Percentiles rank a stretch among this genome's conserved stretches.
phyloP scores from a whole-genome alignment of 2,329 filamentous ascomycete species.

The Fusarium piperis region DNA sequence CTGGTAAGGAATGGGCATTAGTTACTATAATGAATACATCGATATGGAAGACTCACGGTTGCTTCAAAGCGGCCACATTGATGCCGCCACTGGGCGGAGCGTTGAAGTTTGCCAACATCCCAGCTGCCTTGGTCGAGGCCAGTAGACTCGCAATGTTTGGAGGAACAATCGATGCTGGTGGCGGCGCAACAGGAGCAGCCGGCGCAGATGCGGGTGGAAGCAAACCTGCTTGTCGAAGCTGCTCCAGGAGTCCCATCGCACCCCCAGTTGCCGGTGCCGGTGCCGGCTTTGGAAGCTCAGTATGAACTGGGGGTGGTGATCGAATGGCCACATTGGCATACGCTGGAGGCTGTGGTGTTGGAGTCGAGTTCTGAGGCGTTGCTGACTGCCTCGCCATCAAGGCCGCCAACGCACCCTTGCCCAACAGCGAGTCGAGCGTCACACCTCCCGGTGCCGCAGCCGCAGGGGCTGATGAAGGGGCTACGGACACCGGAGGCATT shows the following conservation, averaged over 20 bases:
- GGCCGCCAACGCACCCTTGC: conserved; percentile 67
- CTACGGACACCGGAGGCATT: conserved; percentile 49
- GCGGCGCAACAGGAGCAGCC: conserved; percentile 45
- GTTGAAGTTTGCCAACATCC: conserved; percentile 37
- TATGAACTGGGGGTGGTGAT: conserved; percentile 59
- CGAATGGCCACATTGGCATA: conserved; percentile 54
- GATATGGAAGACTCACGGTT: conserved; percentile 63
- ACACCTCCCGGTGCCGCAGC: conserved; percentile 49
- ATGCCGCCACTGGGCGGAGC: conserved; percentile 65
- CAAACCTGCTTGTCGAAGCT: conserved; percentile 74
- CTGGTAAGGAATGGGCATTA: conserved; percentile 52
- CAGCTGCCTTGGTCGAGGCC: conserved; percentile 44
- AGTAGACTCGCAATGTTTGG: conserved; percentile 51
- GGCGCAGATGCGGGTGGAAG: conserved; percentile 55
- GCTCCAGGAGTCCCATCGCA: conserved; percentile 71
- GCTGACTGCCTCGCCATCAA: conserved; percentile 65
- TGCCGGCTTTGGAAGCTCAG: conserved; percentile 48
- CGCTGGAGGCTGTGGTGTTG: conserved; percentile 51
- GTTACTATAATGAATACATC: not conserved
- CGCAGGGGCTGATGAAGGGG: conserved; percentile 45
- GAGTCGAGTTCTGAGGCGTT: conserved; percentile 59
- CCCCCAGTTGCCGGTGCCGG: conserved; percentile 48
- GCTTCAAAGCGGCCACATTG: conserved; percentile 74
- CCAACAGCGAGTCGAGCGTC: conserved; percentile 68
- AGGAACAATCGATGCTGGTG: conserved; percentile 45